These are phyloP conservation scores for Trichoderma sp. DNA, from an alignment of 2,329 filamentous ascomycete genomes.

Conservation along the genomic window DNA sequence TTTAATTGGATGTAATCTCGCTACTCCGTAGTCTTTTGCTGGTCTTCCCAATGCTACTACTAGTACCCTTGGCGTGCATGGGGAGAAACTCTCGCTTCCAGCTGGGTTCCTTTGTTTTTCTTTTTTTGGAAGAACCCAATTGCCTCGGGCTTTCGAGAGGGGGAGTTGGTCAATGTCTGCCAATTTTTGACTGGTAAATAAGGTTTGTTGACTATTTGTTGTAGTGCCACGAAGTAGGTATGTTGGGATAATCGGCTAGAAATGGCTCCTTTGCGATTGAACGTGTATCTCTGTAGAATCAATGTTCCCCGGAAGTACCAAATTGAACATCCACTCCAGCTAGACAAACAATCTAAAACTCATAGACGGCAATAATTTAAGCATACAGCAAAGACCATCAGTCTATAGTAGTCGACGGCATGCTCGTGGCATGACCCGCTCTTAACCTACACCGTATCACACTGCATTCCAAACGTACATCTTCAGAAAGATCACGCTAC, in stretches of 20 bases:
- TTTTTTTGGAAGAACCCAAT: not conserved
- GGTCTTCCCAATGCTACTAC: not conserved
- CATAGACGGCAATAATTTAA: not conserved
- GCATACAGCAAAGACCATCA: not conserved
- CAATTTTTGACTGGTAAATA: not conserved
- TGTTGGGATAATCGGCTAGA: not conserved
- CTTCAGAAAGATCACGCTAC: not conserved
- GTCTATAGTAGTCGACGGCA: no score
- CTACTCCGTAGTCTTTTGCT: conserved; percentile 11
- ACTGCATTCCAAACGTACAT: not conserved
- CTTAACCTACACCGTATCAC: conserved; percentile 1
- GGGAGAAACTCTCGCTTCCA: not conserved
- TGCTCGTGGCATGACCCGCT: not conserved
- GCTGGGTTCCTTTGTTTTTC: not conserved
- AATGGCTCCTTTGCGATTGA: not conserved
- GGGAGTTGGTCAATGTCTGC: not conserved
- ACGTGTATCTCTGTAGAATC: not conserved
- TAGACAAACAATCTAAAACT: not conserved
- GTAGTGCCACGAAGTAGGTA: not conserved
- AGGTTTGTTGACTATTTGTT: not conserved
- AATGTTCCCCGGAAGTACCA: not conserved
- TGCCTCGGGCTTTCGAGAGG: not conserved
- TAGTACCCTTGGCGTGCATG: conserved; percentile 4
- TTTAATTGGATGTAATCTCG: conserved; percentile 3
- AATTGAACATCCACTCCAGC: not conserved